Percentiles rank a stretch among this genome's conserved stretches.
These are phyloP conservation scores for Penicillium crustosum DNA, from an alignment of 2,329 filamentous ascomycete species.

Conservation along the genomic window DNA sequence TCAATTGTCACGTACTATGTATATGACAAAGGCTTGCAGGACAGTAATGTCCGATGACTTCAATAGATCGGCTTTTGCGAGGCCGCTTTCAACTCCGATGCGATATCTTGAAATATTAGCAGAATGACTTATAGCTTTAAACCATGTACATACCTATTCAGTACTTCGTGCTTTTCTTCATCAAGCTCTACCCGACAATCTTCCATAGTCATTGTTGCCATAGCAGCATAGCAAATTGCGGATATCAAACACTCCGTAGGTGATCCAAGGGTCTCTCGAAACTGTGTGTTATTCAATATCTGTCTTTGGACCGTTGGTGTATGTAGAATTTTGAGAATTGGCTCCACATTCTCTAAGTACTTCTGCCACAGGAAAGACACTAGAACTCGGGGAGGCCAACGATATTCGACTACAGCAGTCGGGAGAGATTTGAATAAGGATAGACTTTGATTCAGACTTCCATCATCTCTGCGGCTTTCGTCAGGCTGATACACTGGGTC, in stretches of 20 bases:
- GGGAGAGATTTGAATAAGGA: background rate
- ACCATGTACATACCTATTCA: constrained; percentile 13
- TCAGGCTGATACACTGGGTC: background rate
- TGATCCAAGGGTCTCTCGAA: background rate
- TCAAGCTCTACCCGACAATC: constrained; percentile 8
- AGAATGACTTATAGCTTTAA: background rate
- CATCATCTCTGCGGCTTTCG: too few species aligned
- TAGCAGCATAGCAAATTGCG: constrained; percentile 21
- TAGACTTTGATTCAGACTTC: background rate
- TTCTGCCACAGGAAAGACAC: constrained; percentile 22
- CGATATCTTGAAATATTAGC: constrained; percentile 19
- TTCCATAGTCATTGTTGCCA: constrained; percentile 2
- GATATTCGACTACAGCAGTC: background rate
- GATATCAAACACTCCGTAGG: constrained; percentile 17
- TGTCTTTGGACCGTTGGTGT: constrained; percentile 51
- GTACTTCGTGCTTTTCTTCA: constrained; percentile 6
- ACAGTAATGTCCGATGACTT: constrained; percentile 16
- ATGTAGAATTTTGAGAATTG: constrained; percentile 57
- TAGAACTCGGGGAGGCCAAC: constrained; percentile 1
- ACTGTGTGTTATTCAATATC: constrained; percentile 36
- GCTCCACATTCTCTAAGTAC: constrained; percentile 47
- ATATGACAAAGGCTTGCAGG: constrained; percentile 24
- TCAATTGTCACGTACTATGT: constrained; percentile 16
- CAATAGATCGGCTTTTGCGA: constrained; percentile 16
- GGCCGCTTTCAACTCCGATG: background rate